Base-by-base conservation (phyloP, 164 flowering plant genomes). In the Tetrastigma voinierianum region DNA sequence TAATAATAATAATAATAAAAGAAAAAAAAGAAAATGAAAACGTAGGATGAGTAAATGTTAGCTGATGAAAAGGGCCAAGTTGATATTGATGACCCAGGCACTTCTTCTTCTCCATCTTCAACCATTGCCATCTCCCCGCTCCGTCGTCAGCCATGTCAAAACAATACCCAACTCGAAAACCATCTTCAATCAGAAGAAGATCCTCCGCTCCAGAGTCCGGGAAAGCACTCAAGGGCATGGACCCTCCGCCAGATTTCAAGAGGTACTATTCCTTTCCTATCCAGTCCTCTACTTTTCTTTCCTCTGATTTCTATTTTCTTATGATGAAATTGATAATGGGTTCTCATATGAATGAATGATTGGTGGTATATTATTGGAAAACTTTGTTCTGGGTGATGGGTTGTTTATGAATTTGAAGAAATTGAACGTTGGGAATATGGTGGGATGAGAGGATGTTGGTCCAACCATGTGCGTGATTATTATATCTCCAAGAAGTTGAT, bases 141-240 rank as follows among this genome's bases (percentile, higher is more conserved):
- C 75, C 61, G 3, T 25, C 48, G 71, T 18, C 51, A 62, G n/a
- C 76, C 57, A 76, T 70, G 71, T 2, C 52, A 20, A 46, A 62
- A 57, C 3, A 63, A 67, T 25, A 69, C 40, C 49, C 20, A 76
- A 10, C 78, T 86, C 46, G 94, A 90, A 90, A 6, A 62, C 81
- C 48, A 59, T 86, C 52, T 82, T 83, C 76, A 77, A 80, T 75
- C 87, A 83, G 71, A 93, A 93, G 72, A 71, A 75, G 65, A 24
- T 72, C 69, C 78, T 93, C 20, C 83, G 98, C 45, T 70, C 85
- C 58, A 78, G 77, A 67, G 83, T 91, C 53, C 85, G 86, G 86
- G 10, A 83, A 81, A 70, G 72, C 80, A 13, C 91, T 94, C 76
- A 91, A 77, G 72, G 72, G 67, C 67, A 91, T 92, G 95, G 86